Conservation (phyloP, 805 yeast species). For the Kockiozyma suomiensis region DNA sequence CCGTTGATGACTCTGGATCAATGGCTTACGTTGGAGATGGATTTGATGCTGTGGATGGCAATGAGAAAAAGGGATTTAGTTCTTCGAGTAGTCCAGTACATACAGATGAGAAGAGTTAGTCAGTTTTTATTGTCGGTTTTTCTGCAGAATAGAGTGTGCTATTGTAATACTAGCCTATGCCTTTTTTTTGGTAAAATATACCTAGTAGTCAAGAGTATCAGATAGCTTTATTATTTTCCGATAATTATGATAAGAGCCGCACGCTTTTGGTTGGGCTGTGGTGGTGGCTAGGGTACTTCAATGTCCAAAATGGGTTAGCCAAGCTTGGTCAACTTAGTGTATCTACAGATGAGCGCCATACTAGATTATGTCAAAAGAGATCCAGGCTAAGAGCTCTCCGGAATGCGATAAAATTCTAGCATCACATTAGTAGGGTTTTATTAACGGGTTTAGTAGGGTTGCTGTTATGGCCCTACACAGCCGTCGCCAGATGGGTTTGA, state of each 20-base stretch:
- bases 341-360: no score
- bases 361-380: no score
- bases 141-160: no score
- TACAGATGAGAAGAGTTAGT: not conserved
- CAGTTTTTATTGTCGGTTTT: not conserved
- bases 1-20: not conserved
- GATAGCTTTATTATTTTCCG: not conserved
- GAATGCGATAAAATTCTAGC: no score
- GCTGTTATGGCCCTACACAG: no score
- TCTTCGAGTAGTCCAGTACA: not conserved
- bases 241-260: not conserved
- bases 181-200: not conserved
- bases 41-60: not conserved
- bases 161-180: not conserved
- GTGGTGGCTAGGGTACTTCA: not conserved
- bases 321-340: no score
- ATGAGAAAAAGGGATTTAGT: not conserved
- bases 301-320: not conserved
- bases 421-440: no score
- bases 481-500: no score
- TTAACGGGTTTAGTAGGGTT: no score
- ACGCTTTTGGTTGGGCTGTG: not conserved
- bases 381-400: no score
- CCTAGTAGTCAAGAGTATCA: not conserved
- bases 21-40: not conserved